phyloP scores from a whole-genome alignment of 495 filamentous ascomycete genomes.

The Penicillium malachiteum region DNA sequence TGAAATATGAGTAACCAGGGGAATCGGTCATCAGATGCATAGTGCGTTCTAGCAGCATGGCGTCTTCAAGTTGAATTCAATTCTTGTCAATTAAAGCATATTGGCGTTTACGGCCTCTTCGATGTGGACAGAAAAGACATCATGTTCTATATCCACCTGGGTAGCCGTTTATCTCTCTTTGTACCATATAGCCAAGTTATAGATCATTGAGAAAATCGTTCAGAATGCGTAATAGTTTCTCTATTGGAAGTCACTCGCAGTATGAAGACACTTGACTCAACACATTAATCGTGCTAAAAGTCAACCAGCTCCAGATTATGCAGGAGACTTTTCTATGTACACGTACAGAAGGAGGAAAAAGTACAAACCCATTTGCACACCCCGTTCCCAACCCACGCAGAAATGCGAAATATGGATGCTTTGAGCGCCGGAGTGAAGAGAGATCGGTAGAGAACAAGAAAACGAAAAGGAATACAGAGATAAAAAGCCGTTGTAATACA shows the following conservation, averaged over 20 bases:
- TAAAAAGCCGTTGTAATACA: conserved; percentile 47
- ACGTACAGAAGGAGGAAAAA: conserved; percentile 36
- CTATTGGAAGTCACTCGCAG: conserved; percentile 33
- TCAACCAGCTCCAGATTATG: conserved; percentile 35
- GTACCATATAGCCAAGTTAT: background rate
- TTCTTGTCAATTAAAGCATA: too few species aligned
- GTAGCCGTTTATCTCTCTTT: background rate
- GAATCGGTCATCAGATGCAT: background rate
- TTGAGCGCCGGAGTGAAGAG: conserved; percentile 53
- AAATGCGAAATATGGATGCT: conserved; percentile 48
- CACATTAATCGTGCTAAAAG: conserved; percentile 25
- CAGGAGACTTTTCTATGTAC: conserved; percentile 50
- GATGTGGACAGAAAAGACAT: too few species aligned
- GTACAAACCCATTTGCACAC: conserved; percentile 48
- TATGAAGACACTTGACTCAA: conserved; percentile 36
- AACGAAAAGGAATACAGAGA: conserved; percentile 11
- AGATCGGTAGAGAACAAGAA: conserved; percentile 31
- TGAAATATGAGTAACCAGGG: background rate
- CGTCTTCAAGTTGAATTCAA: background rate
- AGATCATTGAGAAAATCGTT: background rate
- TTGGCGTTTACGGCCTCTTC: too few species aligned
- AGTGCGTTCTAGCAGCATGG: too few species aligned
- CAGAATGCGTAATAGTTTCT: conserved; percentile 17
- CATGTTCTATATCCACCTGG: too few species aligned
- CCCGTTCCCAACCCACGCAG: conserved; percentile 45